Base-by-base conservation (phyloP, 176 grass and related monocot species). In the Bothriochloa decipiens region DNA sequence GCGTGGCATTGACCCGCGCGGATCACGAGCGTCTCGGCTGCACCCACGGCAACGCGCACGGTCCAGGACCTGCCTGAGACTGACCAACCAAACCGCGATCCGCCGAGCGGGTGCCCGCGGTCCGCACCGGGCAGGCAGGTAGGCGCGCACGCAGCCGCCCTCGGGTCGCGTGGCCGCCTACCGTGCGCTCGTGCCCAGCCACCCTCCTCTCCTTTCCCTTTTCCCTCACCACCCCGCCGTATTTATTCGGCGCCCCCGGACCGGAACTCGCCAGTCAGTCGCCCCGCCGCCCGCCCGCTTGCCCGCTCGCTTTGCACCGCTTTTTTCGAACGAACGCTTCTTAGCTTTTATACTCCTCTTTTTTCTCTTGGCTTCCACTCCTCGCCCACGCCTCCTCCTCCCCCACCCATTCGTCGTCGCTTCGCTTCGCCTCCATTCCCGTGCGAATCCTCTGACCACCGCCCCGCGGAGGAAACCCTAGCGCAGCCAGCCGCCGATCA, bases 171-270 rank as follows among this genome's bases (percentile, higher is more conserved):
- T 78, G 68, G 68, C 68, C 35, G 27, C 76, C 13, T 23, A 25
- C 61, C 61, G 61, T 65, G 41, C 61, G 35, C 32, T 29, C 61
- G 9, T 6, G 68, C 68, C 67, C 9, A 8, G 32, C 29, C 16
- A 1, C 27, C 9, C 2, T 7, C 2, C 3, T 5, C 2, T 41
- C 18, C 11, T 70, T 15, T 8, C 8, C 1, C 41, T 32, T 79
- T 33, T 7, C 17, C 41, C 72, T 46, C 71, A 42, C 75, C 58
- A 17, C 76, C 41, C 6, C 39, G 29, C 63, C 13, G 40, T 86
- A 89, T 89, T 81, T 89, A 89, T 75, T 82, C 82, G 18, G 37
- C 22, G 33, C 7, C 65, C 75, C 29, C 25, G 39, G 33, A 75
- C 28, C 75, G 62, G 70, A 62, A 50, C 29, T 41, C 69, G 61